phyloP scores from a whole-genome alignment of 805 yeast species.

The Lipomyces chichibuensis region DNA sequence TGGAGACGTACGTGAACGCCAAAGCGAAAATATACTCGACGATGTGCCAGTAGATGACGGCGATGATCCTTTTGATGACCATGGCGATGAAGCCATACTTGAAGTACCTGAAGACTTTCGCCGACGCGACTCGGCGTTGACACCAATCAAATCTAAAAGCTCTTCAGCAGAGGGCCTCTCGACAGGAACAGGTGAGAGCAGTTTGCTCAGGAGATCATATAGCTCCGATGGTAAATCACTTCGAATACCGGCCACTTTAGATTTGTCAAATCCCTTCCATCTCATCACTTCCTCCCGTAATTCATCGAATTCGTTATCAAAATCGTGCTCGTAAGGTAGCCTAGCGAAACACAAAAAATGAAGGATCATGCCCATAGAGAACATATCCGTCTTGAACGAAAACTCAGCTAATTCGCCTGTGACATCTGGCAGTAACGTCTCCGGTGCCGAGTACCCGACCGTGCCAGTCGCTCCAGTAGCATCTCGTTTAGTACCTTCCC shows the following conservation, averaged over 20 bases:
- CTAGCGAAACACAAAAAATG: conserved; percentile 71
- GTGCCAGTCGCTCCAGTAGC: conserved; percentile 90
- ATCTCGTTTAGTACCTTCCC: conserved; percentile 63
- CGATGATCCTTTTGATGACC: conserved; percentile 1
- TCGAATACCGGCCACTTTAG: conserved; percentile 35
- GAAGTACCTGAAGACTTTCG: conserved; percentile 7
- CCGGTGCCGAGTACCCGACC: conserved; percentile 86
- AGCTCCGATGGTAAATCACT: conserved; percentile 43
- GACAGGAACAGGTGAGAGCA: conserved; percentile 47
- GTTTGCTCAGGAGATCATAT: conserved; percentile 47
- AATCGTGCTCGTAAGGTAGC: conserved; percentile 58
- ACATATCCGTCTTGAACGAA: conserved; percentile 73
- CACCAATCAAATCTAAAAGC: conserved; percentile 44
- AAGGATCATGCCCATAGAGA: conserved; percentile 81
- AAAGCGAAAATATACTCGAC: background rate
- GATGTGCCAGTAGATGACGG: background rate
- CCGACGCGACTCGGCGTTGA: background rate
- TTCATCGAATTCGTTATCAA: conserved; percentile 41
- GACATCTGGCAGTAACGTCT: conserved; percentile 51
- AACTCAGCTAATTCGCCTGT: conserved; percentile 56
- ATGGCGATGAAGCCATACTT: background rate
- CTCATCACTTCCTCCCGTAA: conserved; percentile 46
- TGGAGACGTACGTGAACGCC: background rate
- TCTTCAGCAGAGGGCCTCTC: conserved; percentile 52
- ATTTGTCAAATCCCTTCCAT: conserved; percentile 42